Percentiles rank a stretch among this genome's conserved stretches.
phyloP scores from a whole-genome alignment of 352 stramenopile genomes.

The Aphanomyces astaci region DNA sequence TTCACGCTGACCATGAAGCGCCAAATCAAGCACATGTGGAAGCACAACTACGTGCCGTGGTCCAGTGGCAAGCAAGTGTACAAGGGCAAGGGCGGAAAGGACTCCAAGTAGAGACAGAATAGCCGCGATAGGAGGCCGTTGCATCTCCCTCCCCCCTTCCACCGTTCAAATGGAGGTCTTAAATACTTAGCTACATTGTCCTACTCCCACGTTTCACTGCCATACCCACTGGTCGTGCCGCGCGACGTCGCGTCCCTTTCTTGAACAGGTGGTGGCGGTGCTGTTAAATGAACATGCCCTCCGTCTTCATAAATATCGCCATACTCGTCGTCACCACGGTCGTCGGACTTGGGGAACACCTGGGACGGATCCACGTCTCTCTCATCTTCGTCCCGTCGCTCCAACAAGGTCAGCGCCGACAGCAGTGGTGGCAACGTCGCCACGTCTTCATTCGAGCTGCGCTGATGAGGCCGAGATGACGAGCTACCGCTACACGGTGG shows the following conservation, averaged over 20 bases:
- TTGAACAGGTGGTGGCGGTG: background rate
- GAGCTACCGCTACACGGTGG: background rate
- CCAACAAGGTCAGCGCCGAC: background rate
- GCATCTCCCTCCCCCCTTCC: background rate
- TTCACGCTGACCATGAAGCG: slow-evolving; percentile 99
- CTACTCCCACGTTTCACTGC: background rate
- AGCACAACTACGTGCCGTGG: slow-evolving; percentile 98
- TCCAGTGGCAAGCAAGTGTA: slow-evolving; percentile 94
- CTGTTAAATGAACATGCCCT: no score
- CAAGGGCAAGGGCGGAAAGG: slow-evolving; percentile 52
- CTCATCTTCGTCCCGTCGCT: no score
- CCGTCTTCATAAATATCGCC: no score
- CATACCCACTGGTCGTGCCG: background rate
- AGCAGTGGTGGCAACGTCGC: background rate
- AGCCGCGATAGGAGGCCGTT: background rate
- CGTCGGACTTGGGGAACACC: background rate
- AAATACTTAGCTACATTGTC: background rate
- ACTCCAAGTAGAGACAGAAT: slow-evolving; percentile 8
- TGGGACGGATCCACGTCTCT: no score
- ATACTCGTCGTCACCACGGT: no score
- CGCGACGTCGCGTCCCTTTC: background rate
- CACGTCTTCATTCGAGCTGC: no score
- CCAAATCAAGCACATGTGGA: slow-evolving; percentile 99
- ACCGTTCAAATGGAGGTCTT: background rate
- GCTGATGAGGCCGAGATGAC: background rate